Evolutionary conservation across 345 rosid species (phyloP), one percentile per base, ranked within the genome.

Genomic region (Citrus inodora): DNA sequence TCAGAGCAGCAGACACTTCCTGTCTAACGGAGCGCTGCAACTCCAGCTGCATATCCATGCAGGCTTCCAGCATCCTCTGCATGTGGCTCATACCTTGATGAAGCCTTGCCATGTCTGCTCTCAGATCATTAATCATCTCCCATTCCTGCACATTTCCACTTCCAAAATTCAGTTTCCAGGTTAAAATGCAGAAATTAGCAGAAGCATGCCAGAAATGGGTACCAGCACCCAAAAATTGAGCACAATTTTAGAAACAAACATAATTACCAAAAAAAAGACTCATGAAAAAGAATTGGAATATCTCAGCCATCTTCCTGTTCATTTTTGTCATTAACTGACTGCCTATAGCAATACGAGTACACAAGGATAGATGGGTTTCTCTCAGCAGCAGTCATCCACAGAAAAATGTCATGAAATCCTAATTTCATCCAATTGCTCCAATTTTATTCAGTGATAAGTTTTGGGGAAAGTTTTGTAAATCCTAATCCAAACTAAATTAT

Each of bases 1-100:
- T 97, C 73, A 97, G 90, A 66, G 98, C 98, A 30, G 98, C 99
- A 68, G 99, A 94, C 24, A 97, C 98, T 84, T 94, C 99, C 87
- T 97, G 99, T 80, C 98, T 90, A 30, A 97, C 99, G 8, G 99
- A 94, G 70, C 98, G 94, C 83, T 97, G 99, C 80, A 97, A 81
- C 91, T 94, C 99, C 56, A 97, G 88, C 67, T 97, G 99, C 99
- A 97, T 97, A 84, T 97, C 98, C 98, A 97, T 94, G 88, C 98
- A 92, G 79, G 98, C 94, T 79, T 97, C 99, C 67, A 97, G 80
- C 97, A 92, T 94, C 83, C 98, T 92, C 88, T 97, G 99, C 99
- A 97, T 94, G 86, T 94, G 95, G 79, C 90, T 93, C 99, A 94
- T 94, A 28, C 97, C 98, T 83, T 97, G 99, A 81, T 97, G 99